These are phyloP conservation scores for Pleurotus salmoneostramineus DNA, from an alignment of 768 basidiomycete genomes.

Conservation along the genomic window DNA sequence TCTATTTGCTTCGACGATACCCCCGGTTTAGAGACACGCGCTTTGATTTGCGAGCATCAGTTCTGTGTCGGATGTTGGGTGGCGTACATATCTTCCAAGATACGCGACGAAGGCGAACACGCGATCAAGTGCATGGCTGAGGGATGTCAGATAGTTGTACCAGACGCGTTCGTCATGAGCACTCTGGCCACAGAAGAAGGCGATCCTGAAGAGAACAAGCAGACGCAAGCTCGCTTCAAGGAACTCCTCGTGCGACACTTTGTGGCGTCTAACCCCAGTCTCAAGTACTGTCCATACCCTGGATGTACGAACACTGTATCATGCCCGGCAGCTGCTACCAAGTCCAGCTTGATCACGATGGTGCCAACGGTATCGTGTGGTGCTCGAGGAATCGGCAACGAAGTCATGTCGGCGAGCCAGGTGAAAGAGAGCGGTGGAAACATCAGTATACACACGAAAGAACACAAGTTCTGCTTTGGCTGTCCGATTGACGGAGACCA, in stretches of 20 bases:
- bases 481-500: constrained; percentile 88
- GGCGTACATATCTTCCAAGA: constrained; percentile 75
- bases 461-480: constrained; percentile 92
- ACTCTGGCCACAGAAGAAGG: constrained; percentile 37
- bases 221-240: constrained; percentile 68
- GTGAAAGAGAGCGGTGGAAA: constrained; percentile 23
- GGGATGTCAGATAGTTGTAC: constrained; percentile 60
- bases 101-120: constrained; percentile 78
- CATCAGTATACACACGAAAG: constrained; percentile 31
- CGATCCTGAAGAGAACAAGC: constrained; percentile 36
- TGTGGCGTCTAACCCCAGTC: constrained; percentile 74
- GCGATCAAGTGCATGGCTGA: constrained; percentile 79
- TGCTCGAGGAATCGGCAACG: constrained; percentile 43
- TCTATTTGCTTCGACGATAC: constrained; percentile 91
- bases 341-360: constrained; percentile 65
- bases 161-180: constrained; percentile 58
- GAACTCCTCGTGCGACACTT: constrained; percentile 88
- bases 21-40: constrained; percentile 51
- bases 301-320: constrained; percentile 93
- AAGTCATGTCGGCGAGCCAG: constrained; percentile 24
- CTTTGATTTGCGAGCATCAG: constrained; percentile 78
- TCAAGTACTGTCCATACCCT: constrained; percentile 96
- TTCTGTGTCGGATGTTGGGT: constrained; percentile 87
- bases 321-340: constrained; percentile 77
- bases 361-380: constrained; percentile 91